Evolutionary conservation across 352 stramenopile species (phyloP).

Genomic region (Globisporangium barbulae): DNA sequence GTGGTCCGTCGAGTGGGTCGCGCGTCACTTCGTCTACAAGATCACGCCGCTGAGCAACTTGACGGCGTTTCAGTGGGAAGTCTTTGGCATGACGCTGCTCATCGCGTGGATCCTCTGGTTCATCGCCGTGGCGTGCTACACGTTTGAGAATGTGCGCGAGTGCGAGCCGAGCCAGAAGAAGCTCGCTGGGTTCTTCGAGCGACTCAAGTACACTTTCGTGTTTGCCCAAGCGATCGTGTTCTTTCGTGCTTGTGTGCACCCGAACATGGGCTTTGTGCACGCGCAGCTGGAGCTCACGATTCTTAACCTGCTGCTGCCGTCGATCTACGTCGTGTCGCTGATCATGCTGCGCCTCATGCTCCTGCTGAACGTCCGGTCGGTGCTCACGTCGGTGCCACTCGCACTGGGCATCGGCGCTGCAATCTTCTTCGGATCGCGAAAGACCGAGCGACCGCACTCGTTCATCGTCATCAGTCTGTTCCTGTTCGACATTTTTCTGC

Average conservation of each 20-base stretch:
- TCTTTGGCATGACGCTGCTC: constrained; percentile 77
- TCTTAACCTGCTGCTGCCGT: constrained; percentile 83
- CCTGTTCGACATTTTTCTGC: constrained; percentile 67
- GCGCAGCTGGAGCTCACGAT: constrained; percentile 86
- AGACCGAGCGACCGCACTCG: constrained; percentile 73
- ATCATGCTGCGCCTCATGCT: constrained; percentile 74
- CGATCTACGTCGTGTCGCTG: constrained; percentile 84
- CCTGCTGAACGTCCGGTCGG: constrained; percentile 41
- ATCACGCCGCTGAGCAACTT: constrained; percentile 70
- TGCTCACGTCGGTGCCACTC: constrained; percentile 51
- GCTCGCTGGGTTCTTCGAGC: constrained; percentile 66
- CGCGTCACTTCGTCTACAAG: constrained; percentile 63
- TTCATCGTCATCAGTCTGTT: constrained; percentile 77
- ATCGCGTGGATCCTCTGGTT: constrained; percentile 84
- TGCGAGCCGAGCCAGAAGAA: constrained; percentile 65
- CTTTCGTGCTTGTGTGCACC: constrained; percentile 69
- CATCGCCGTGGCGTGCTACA: constrained; percentile 61
- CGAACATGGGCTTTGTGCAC: constrained; percentile 84
- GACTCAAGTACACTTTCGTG: constrained; percentile 82
- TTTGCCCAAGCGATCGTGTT: constrained; percentile 81
- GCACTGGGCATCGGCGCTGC: constrained; percentile 41
- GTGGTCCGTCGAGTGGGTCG: constrained; percentile 77
- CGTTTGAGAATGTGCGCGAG: constrained; percentile 45
- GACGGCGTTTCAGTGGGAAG: constrained; percentile 68
- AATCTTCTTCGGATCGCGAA: constrained; percentile 70